Conservation (phyloP, 192 early-diverging fungal genomes). For the Mortierella claussenii region DNA sequence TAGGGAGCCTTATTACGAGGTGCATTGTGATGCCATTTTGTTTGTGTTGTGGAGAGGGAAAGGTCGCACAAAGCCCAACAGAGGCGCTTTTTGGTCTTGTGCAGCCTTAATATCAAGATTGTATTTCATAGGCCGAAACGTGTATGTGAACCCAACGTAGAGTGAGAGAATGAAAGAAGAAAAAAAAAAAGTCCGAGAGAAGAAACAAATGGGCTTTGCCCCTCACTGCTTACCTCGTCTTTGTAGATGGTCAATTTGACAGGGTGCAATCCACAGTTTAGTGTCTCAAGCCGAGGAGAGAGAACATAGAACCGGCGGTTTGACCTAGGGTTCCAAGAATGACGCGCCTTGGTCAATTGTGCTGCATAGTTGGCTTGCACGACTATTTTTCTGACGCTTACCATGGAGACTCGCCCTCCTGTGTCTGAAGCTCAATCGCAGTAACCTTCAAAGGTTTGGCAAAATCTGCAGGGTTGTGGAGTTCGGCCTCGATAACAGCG, state of each 20-base stretch:
- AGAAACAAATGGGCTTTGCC: background rate
- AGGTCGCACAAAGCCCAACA: background rate
- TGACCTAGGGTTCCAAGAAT: conserved; percentile 21
- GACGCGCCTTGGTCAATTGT: no score
- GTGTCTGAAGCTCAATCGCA: conserved; percentile 41
- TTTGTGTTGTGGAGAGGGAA: conserved; percentile 5
- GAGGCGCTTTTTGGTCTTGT: no score
- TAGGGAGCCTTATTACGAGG: no score
- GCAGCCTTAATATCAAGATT: no score
- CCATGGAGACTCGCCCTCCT: conserved; percentile 47
- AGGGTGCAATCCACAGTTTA: conserved; percentile 44
- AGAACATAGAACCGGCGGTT: conserved; percentile 48
- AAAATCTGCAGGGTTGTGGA: conserved; percentile 50
- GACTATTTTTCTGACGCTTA: no score
- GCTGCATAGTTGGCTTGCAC: no score
- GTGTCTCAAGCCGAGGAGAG: conserved; percentile 39
- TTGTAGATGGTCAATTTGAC: conserved; percentile 49
- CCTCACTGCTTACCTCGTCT: conserved; percentile 23
- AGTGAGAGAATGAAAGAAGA: no score
- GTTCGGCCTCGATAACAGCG: conserved; percentile 46
- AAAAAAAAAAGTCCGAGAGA: no score
- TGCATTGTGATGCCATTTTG: no score
- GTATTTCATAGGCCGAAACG: no score
- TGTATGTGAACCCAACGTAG: no score
- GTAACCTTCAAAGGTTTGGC: conserved; percentile 35